Percentiles rank a stretch among this genome's conserved stretches.
phyloP scores from a whole-genome alignment of 2,329 filamentous ascomycete genomes.

The Phaeoacremonium minimum region DNA sequence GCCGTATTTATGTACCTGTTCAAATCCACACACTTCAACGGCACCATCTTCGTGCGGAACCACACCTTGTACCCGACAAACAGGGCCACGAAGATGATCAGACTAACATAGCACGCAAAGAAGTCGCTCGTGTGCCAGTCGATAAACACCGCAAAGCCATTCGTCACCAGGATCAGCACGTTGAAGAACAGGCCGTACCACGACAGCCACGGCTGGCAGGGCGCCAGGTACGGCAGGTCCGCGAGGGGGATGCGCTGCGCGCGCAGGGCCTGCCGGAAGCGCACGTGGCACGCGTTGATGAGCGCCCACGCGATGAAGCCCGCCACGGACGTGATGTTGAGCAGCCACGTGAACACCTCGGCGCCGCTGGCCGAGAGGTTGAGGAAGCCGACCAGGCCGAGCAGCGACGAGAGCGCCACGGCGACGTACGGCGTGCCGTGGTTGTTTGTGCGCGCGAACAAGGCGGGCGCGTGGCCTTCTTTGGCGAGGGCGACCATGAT shows the following conservation, averaged over 20 bases:
- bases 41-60: conserved; percentile 34
- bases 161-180: conserved; percentile 57
- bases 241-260: conserved; percentile 12
- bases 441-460: conserved; percentile 57
- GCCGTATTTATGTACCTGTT: background rate
- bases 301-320: conserved; percentile 59
- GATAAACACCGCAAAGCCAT: conserved; percentile 74
- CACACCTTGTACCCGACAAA: conserved; percentile 58
- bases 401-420: conserved; percentile 48
- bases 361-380: conserved; percentile 60
- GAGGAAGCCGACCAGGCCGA: conserved; percentile 66
- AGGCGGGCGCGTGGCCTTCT: conserved; percentile 59
- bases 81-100: conserved; percentile 56
- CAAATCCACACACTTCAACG: background rate
- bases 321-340: conserved; percentile 63
- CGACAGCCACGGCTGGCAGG: conserved; percentile 38
- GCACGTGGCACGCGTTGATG: conserved; percentile 53
- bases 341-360: conserved; percentile 67
- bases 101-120: conserved; percentile 58
- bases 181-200: conserved; percentile 57
- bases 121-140: conserved; percentile 63
- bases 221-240: conserved; percentile 46
- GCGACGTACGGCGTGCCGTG: conserved; percentile 56
- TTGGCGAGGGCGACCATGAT: conserved; percentile 66
- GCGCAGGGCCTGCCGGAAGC: conserved; percentile 52